Evolutionary conservation across 1,284 basidiomycete species (phyloP).

Genomic region (Filobasidium uniguttulatum): DNA sequence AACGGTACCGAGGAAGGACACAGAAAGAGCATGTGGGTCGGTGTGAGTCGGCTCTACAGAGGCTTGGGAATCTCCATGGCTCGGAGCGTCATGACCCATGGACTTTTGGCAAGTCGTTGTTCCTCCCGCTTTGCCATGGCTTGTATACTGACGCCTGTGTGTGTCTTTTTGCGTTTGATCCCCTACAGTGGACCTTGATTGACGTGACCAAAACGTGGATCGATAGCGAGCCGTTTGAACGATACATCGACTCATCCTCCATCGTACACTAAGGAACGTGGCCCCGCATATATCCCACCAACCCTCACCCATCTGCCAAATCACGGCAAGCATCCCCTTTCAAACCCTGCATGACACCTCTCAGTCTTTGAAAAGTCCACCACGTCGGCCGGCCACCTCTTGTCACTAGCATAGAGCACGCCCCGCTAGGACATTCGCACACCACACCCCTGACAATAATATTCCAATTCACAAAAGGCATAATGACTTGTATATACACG

Average conservation of each 20-base stretch:
- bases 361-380: too few species aligned
- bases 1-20: slow-evolving; percentile 28
- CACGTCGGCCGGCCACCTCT: too few species aligned
- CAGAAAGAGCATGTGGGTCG: slow-evolving; percentile 30
- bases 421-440: too few species aligned
- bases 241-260: slow-evolving; percentile 7
- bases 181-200: slow-evolving; percentile 30
- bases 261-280: too few species aligned
- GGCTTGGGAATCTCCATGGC: slow-evolving; percentile 37
- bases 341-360: too few species aligned
- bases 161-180: background rate
- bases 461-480: too few species aligned
- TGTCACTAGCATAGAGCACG: too few species aligned
- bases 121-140: background rate
- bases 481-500: too few species aligned
- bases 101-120: slow-evolving; percentile 20
- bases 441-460: too few species aligned
- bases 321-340: too few species aligned
- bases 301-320: too few species aligned
- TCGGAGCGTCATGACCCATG: slow-evolving; percentile 36
- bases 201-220: slow-evolving; percentile 32
- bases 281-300: too few species aligned
- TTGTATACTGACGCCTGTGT: background rate
- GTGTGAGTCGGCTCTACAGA: slow-evolving; percentile 31
- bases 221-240: slow-evolving; percentile 27